Evolutionary conservation across 192 early-diverging fungal genomes (phyloP).

Genomic region (Phlyctochytrium bullatum): DNA sequence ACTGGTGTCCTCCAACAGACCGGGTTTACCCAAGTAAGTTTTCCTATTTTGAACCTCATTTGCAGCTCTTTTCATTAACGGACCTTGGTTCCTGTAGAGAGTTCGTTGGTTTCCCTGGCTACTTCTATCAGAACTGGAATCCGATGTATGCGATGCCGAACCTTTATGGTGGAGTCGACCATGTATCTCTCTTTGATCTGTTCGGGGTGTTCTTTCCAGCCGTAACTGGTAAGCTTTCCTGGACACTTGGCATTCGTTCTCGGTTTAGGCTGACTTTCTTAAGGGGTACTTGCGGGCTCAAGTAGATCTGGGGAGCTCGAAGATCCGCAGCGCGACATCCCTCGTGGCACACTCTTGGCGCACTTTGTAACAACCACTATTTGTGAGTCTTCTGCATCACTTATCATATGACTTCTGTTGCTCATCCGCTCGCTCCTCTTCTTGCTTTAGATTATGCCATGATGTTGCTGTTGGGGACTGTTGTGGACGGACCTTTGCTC

Average conservation of each 20-base stretch:
- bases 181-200: conserved; percentile 11
- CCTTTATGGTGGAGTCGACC: background rate
- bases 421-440: no score
- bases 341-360: conserved; percentile 18
- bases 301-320: conserved; percentile 14
- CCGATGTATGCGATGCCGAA: conserved; percentile 1
- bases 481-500: conserved; percentile 4
- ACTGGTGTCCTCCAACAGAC: background rate
- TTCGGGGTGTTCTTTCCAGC: conserved; percentile 29
- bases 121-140: conserved; percentile 16
- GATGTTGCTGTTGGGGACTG: conserved; percentile 16
- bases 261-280: background rate
- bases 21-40: background rate
- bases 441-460: conserved; percentile 21
- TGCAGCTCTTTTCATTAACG: background rate
- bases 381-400: conserved; percentile 7
- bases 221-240: conserved; percentile 13
- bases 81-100: background rate
- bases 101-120: background rate
- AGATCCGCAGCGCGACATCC: conserved; percentile 26
- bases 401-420: conserved; percentile 4
- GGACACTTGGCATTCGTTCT: background rate
- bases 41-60: background rate
- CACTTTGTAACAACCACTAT: conserved; percentile 19
- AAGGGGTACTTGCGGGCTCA: conserved; percentile 25